These are phyloP conservation scores for Amylocystis lapponica DNA, from an alignment of 768 basidiomycete species.

Conservation along the genomic window DNA sequence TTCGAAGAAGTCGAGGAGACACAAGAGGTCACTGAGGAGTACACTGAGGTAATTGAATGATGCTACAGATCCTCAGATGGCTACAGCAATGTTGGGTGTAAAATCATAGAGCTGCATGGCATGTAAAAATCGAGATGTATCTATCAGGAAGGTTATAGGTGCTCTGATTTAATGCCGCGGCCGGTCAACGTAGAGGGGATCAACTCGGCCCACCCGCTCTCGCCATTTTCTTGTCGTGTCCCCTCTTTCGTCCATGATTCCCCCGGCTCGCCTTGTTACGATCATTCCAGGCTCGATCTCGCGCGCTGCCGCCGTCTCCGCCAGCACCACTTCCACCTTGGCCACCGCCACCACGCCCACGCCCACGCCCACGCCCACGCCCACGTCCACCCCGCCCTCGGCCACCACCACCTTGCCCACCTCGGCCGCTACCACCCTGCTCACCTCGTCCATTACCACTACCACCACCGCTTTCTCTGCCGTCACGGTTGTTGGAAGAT, in stretches of 20 bases:
- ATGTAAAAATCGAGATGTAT: conserved; percentile 3
- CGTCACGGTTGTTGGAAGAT: conserved; percentile 3
- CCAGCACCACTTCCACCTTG: conserved; percentile 34
- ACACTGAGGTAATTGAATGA: no score
- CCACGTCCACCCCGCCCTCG: conserved; percentile 34
- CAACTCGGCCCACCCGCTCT: conserved; percentile 40
- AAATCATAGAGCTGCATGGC: no score
- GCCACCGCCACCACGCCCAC: conserved; percentile 31
- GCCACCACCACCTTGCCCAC: conserved; percentile 38
- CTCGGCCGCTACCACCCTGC: conserved; percentile 19
- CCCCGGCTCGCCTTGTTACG: conserved; percentile 68
- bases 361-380: conserved; percentile 30
- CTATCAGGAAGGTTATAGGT: no score
- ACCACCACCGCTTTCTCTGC: conserved; percentile 12
- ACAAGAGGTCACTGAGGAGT: no score
- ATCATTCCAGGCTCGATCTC: conserved; percentile 68
- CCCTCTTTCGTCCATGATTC: conserved; percentile 75
- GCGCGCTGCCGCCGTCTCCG: conserved; percentile 33
- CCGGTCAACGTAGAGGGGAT: no score
- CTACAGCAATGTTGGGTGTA: no score
- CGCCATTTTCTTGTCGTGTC: conserved; percentile 87
- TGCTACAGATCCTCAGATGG: no score
- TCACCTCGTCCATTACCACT: no score
- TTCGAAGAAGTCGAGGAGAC: no score
- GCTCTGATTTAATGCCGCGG: no score